Evolutionary conservation across 129 eudicot species (phyloP).

Genomic region (Chrysanthemum seticuspe): DNA sequence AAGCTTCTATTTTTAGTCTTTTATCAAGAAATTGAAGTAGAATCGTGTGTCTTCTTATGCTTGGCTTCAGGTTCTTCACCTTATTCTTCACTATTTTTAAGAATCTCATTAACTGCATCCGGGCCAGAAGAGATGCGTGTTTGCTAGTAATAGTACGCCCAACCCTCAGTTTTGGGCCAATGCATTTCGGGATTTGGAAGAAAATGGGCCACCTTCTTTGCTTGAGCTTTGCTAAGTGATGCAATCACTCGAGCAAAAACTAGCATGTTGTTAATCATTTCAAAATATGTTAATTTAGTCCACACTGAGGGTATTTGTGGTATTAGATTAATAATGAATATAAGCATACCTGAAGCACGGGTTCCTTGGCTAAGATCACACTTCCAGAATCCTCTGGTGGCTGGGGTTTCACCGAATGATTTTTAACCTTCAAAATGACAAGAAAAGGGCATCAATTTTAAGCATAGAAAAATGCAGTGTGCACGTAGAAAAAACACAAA

Average conservation of each 20-base stretch:
- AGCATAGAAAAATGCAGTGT: neutral
- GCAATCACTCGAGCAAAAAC: conserved; percentile 85
- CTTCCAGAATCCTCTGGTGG: conserved; percentile 35
- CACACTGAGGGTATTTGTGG: too few relatives aligned
- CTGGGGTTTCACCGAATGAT: conserved; percentile 90
- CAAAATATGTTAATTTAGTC: too few relatives aligned
- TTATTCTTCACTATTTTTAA: conserved; percentile 40
- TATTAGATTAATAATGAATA: too few relatives aligned
- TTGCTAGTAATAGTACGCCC: conserved; percentile 87
- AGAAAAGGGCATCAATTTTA: neutral
- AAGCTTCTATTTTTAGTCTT: conserved; percentile 15
- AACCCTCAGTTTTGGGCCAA: conserved; percentile 90
- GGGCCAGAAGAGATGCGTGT: conserved; percentile 81
- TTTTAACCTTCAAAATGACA: conserved; percentile 50
- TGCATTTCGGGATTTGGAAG: conserved; percentile 92
- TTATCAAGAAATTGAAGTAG: conserved; percentile 44
- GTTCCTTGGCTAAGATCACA: too few relatives aligned
- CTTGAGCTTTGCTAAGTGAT: conserved; percentile 82
- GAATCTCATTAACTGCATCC: conserved; percentile 41
- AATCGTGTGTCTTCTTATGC: conserved; percentile 73
- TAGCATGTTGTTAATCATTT: conserved; percentile 25
- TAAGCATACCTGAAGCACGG: too few relatives aligned
- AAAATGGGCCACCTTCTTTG: conserved; percentile 89
- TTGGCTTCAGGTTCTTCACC: conserved; percentile 67
- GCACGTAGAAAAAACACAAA: neutral